Evolutionary conservation across 2,329 filamentous ascomycete genomes (phyloP).

Genomic region (Ophiostoma australiae): DNA sequence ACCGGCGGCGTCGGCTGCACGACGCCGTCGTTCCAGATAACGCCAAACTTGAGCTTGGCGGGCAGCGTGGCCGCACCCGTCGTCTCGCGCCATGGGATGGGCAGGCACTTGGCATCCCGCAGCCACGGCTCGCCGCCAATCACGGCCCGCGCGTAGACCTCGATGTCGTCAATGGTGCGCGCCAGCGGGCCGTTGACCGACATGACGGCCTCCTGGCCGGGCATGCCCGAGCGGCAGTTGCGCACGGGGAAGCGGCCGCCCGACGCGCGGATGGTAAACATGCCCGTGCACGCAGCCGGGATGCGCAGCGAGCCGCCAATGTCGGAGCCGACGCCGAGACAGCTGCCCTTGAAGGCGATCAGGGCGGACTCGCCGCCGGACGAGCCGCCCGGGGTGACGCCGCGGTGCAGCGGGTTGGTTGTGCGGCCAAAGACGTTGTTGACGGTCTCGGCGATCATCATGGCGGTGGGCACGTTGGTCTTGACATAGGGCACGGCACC

Average conservation of each 20-base stretch:
- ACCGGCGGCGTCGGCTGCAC: conserved; percentile 64
- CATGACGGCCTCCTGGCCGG: conserved; percentile 60
- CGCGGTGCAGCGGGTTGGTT: conserved; percentile 56
- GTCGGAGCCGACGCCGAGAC: conserved; percentile 59
- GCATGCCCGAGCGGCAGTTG: conserved; percentile 51
- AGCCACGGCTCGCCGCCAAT: conserved; percentile 53
- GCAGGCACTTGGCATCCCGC: conserved; percentile 52
- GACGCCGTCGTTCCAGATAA: conserved; percentile 61
- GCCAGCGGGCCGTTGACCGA: conserved; percentile 62
- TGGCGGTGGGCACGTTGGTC: conserved; percentile 54
- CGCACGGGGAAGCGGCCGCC: conserved; percentile 56
- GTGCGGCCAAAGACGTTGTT: conserved; percentile 63
- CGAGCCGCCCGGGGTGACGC: conserved; percentile 58
- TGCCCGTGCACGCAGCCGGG: conserved; percentile 52
- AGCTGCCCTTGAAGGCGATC: conserved; percentile 53
- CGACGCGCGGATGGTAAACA: conserved; percentile 53
- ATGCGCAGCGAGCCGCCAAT: conserved; percentile 55
- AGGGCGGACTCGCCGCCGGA: conserved; percentile 64
- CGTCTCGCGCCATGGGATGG: conserved; percentile 49
- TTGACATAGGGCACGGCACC: conserved; percentile 55
- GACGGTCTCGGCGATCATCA: conserved; percentile 64
- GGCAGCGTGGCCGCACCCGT: not conserved
- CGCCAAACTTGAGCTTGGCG: conserved; percentile 48
- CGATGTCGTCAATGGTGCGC: conserved; percentile 50
- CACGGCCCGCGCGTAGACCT: conserved; percentile 49